A percentile compares a stretch with the other conserved stretches of the same genome.
Conservation (phyloP, 108 stramenopile species). For the Cyclotella atomus region DNA sequence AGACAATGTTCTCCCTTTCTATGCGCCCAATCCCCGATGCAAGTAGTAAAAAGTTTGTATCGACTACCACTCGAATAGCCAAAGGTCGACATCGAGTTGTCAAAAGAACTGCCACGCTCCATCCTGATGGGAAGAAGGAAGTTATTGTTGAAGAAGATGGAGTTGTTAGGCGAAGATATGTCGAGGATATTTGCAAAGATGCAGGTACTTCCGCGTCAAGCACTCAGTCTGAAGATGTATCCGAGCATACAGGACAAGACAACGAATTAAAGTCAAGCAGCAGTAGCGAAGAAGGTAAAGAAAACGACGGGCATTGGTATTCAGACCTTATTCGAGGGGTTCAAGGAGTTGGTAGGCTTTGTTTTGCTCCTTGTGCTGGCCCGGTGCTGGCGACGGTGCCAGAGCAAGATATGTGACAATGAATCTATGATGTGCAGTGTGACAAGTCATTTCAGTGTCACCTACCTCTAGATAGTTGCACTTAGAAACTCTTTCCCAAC, state of each 20-base stretch:
- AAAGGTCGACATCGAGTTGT: constrained; percentile 36
- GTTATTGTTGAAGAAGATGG: constrained; percentile 44
- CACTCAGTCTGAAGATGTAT: background rate
- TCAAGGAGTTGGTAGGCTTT: background rate
- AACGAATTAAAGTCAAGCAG: background rate
- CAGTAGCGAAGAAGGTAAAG: background rate
- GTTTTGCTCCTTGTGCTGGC: constrained; percentile 19
- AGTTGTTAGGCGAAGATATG: constrained; percentile 29
- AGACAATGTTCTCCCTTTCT: background rate
- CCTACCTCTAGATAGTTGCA: no score
- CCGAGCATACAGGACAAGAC: background rate
- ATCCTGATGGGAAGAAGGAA: constrained; percentile 40
- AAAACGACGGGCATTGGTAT: constrained; percentile 18
- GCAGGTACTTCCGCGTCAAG: background rate
- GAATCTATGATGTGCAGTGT: background rate
- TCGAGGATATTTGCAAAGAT: constrained; percentile 17
- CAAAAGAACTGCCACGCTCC: constrained; percentile 31
- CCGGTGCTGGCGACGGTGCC: constrained; percentile 2
- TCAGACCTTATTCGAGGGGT: constrained; percentile 9
- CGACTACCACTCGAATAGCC: constrained; percentile 43
- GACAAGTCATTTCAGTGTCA: no score
- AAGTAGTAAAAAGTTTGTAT: constrained; percentile 20
- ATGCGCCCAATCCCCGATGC: background rate
- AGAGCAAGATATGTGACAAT: background rate
- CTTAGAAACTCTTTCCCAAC: no score